Conservation (phyloP, 441 rosid genomes). For the Corymbia citriodora region DNA sequence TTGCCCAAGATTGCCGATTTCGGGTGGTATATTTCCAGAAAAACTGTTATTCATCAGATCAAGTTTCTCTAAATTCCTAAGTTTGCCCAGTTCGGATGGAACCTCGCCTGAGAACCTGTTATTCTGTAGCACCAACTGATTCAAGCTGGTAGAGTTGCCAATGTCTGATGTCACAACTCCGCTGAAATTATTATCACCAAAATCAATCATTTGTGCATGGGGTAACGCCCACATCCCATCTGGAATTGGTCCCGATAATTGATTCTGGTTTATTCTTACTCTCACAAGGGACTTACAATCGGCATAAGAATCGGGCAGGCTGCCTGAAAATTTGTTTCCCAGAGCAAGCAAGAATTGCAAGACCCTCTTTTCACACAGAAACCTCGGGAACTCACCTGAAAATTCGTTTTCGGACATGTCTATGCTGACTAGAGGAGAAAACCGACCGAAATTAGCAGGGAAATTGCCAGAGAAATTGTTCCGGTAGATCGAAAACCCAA, state of each 20-base stretch:
- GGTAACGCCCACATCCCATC: constrained; percentile 69
- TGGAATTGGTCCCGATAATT: constrained; percentile 44
- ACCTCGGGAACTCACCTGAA: constrained; percentile 67
- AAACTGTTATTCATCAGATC: constrained; percentile 46
- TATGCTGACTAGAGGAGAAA: constrained; percentile 43
- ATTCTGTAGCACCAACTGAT: constrained; percentile 48
- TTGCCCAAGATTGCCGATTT: constrained; percentile 43
- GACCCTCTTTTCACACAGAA: constrained; percentile 47
- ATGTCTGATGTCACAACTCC: constrained; percentile 50
- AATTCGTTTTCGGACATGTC: constrained; percentile 86
- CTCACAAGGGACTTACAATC: constrained; percentile 58
- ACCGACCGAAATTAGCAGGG: constrained; percentile 62
- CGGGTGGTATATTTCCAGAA: constrained; percentile 51
- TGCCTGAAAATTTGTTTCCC: constrained; percentile 59
- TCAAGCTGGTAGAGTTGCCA: constrained; percentile 33
- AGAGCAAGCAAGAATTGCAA: constrained; percentile 47
- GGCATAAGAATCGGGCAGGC: constrained; percentile 51
- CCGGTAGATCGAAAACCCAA: constrained; percentile 50
- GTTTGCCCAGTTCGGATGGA: constrained; percentile 52
- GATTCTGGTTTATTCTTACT: constrained; percentile 51
- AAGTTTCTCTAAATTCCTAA: constrained; percentile 52
- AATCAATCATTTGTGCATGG: constrained; percentile 42
- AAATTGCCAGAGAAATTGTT: constrained; percentile 66
- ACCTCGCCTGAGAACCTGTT: constrained; percentile 63
- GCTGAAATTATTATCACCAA: constrained; percentile 52